Base-by-base conservation (phyloP, 2,329 filamentous ascomycete genomes). In the Epichloe sp. region DNA sequence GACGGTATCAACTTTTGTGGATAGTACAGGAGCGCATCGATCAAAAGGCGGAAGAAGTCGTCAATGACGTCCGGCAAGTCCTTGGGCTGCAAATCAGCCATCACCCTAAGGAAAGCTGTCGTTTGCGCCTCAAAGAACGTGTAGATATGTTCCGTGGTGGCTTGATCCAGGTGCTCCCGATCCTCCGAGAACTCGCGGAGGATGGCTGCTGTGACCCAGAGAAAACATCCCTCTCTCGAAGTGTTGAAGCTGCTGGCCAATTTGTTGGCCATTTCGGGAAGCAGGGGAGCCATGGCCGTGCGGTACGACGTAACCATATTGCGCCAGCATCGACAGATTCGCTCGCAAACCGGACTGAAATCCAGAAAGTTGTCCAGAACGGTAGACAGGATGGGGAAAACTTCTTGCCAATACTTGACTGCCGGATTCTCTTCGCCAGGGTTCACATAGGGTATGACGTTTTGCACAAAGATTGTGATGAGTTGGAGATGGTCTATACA, bases 121-220 rank as follows among this genome's bases (percentile, higher is more conserved):
- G 90, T 87, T 68, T 98, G 93, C 51, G 88, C 85, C 66, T 96
- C 89, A 63, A 95, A 96, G 71, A 98, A 98, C 52, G 80, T 79
- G 69, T 94, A 98, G 51, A 98, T 94, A 56, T 86, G 86, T 50
- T 88, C 82, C 15, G 86, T 87, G 5, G 88, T 94, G n/a, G 78
- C 73, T 48, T 83, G 77, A 50, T 91, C 85, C 19, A 97, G 86
- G 54, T 86, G 81, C 59, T 95, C 89, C 42, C 86, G 81, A 42
- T 91, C 89, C 59, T 95, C 88, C 0, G 88, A 93, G 63, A 97
- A 98, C 66, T 98, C 93, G 53, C 93, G 85, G 34, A 98, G 78
- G 55, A 98, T 94, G 8, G 91, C 88, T 57, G 90, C 87, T 2
- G 91, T 96, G 1, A 93, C 91, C 93, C 93, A 98, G n/a, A 98